Base-by-base conservation (phyloP, 1,284 basidiomycete genomes). In the Mycosarcoma maydis region DNA sequence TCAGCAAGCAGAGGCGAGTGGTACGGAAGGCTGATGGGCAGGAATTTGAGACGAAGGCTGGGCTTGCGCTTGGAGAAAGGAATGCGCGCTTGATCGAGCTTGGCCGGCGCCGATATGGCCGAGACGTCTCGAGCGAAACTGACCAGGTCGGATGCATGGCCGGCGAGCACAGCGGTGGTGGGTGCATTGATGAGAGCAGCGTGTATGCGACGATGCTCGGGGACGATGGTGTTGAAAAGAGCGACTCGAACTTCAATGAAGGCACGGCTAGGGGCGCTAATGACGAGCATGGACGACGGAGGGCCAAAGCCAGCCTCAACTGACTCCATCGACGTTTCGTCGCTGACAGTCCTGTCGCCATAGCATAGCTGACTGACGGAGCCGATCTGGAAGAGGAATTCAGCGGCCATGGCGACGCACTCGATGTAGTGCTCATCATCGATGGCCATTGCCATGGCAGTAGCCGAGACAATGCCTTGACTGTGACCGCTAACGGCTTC, bases 1-100 rank as follows among this genome's bases (percentile, higher is more conserved):
- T 87, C 89, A 16, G 82, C 78, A 47, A 98, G 86, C 83, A 97
- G 95, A 30, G 85, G 85, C 81, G 92, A 94, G 85, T 98, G 95
- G 84, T 94, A 98, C 0, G 95, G 96, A 0, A 94, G 94, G 66
- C 90, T 90, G 77, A 98, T 91, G 26, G 92, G 90, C 75, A 98
- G 85, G 86, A 98, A 98, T 43, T 95, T 89, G 61, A 92, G 88
- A 48, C 89, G 91, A 83, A 98, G 97, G 11, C 92, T 90, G 9
- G 92, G 90, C 84, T 96, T 95, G 77, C 96, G 88, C 84, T 98
- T 94, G 29, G 92, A 94, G 85, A 90, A 95, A 19, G 93, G 92
- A 8, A 88, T 85, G 66, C 89, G 83, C 91, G 89, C 91, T 84
- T 98, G 95, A 77, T 98, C 94, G 37, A 90, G 85, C 34, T 92